Conservation (phyloP, 805 yeast genomes). For the Yamadazyma scolyti region DNA sequence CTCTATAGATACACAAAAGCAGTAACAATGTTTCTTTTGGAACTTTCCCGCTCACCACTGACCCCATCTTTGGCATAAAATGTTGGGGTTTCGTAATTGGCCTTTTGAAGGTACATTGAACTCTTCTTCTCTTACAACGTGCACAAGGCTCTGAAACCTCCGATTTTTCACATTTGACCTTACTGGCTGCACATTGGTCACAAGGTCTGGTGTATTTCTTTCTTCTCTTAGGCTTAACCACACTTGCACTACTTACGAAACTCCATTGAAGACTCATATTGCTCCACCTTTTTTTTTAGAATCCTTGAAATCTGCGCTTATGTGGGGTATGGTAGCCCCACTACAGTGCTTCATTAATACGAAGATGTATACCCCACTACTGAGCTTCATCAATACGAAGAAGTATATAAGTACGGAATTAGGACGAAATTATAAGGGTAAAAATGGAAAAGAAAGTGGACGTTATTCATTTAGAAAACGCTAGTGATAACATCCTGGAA, state of each 20-base stretch:
- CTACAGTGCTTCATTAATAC: no score
- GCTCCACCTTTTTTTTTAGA: no score
- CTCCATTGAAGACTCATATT: no score
- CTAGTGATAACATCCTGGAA: neutral
- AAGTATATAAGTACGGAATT: no score
- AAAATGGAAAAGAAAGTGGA: neutral
- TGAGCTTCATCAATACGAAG: no score
- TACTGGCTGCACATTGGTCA: constrained; percentile 32
- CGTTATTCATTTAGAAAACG: neutral
- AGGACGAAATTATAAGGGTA: no score
- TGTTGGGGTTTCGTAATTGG: constrained; percentile 8
- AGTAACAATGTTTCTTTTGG: constrained; percentile 18
- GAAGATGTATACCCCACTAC: no score
- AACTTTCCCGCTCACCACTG: neutral
- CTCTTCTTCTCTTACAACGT: constrained; percentile 19
- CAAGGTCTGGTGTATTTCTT: constrained; percentile 29
- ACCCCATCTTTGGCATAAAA: neutral
- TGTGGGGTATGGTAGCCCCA: no score
- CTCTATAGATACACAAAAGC: constrained; percentile 27
- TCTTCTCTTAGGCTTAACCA: no score
- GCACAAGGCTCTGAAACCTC: constrained; percentile 23
- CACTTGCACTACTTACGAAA: no score
- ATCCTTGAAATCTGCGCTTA: no score
- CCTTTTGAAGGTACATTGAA: constrained; percentile 27
- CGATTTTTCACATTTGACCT: constrained; percentile 30